Conservation (phyloP, 495 filamentous ascomycete species). For the Trichodelitschia bisporula region DNA sequence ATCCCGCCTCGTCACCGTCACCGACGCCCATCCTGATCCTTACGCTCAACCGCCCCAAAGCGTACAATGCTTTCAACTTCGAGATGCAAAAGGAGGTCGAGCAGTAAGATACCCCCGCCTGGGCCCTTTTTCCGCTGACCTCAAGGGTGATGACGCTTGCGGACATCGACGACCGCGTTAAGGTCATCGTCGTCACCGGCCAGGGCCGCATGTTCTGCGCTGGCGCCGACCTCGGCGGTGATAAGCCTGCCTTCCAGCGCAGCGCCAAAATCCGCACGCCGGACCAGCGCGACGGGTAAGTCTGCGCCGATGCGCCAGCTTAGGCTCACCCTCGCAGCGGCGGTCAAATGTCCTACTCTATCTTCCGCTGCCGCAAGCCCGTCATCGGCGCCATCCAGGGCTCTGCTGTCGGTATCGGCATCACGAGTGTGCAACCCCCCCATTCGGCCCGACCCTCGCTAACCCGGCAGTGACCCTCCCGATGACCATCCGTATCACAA, state of each 20-base stretch:
- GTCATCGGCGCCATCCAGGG: slow-evolving; percentile 41
- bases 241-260: slow-evolving; percentile 23
- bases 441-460: no score
- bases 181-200: slow-evolving; percentile 31
- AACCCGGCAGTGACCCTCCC: slow-evolving; percentile 44
- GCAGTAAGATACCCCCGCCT: no score
- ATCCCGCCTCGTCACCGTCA: slow-evolving; percentile 21
- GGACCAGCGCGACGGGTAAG: slow-evolving; percentile 24
- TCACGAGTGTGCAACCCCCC: no score
- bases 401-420: slow-evolving; percentile 38
- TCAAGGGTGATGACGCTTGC: no score
- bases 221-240: slow-evolving; percentile 42
- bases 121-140: no score
- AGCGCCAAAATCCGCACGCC: slow-evolving; percentile 9
- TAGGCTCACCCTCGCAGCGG: slow-evolving; percentile 14
- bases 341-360: slow-evolving; percentile 29
- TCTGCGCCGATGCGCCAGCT: no score
- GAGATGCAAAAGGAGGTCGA: slow-evolving; percentile 30
- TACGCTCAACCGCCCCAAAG: slow-evolving; percentile 28
- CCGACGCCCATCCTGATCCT: slow-evolving; percentile 31
- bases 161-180: slow-evolving; percentile 25
- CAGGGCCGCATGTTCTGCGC: slow-evolving; percentile 37
- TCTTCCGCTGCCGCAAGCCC: slow-evolving; percentile 35
- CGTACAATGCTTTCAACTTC: slow-evolving; percentile 37
- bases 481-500: slow-evolving; percentile 30